Conservation (phyloP, 2,329 filamentous ascomycete genomes). For the Paraconiothyrium brasiliense region DNA sequence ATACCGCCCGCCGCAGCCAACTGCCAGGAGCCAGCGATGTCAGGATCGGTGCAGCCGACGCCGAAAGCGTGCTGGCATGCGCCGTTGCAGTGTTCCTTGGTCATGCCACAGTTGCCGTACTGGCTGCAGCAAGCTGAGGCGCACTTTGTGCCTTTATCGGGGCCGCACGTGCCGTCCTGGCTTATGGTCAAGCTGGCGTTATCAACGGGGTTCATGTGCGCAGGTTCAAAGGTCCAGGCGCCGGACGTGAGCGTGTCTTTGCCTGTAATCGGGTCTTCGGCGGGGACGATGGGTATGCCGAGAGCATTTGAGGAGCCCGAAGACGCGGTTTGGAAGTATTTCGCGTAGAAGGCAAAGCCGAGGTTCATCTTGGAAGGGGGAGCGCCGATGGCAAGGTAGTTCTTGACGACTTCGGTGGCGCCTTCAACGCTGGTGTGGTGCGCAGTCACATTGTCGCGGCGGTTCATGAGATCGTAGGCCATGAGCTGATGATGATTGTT, state of each 20-base stretch:
- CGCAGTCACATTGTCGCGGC: slow-evolving; percentile 69
- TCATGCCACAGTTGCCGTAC: slow-evolving; percentile 44
- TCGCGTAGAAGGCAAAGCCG: slow-evolving; percentile 75
- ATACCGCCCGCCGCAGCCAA: slow-evolving; percentile 62
- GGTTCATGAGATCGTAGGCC: slow-evolving; percentile 77
- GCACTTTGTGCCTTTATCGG: slow-evolving; percentile 38
- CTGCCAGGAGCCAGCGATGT: slow-evolving; percentile 66
- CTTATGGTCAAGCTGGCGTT: slow-evolving; percentile 23
- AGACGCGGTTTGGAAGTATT: slow-evolving; percentile 67
- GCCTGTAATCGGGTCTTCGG: slow-evolving; percentile 69
- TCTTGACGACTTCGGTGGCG: slow-evolving; percentile 64
- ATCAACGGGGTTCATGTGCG: slow-evolving; percentile 36
- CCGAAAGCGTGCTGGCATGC: slow-evolving; percentile 46
- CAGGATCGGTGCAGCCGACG: slow-evolving; percentile 56
- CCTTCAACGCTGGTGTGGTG: slow-evolving; percentile 72
- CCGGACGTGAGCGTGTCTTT: slow-evolving; percentile 67
- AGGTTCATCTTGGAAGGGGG: slow-evolving; percentile 67
- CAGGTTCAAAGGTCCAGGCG: slow-evolving; percentile 60
- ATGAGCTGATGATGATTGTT: slow-evolving; percentile 58
- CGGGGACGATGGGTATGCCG: slow-evolving; percentile 66
- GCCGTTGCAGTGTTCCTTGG: slow-evolving; percentile 40
- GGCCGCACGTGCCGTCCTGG: slow-evolving; percentile 44
- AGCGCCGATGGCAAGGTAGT: slow-evolving; percentile 68
- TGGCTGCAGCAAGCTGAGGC: slow-evolving; percentile 43
- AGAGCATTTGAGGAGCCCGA: slow-evolving; percentile 59